Base-by-base conservation (phyloP, 371 early-diverging fungal genomes). In the Haplosporangium sp. region DNA sequence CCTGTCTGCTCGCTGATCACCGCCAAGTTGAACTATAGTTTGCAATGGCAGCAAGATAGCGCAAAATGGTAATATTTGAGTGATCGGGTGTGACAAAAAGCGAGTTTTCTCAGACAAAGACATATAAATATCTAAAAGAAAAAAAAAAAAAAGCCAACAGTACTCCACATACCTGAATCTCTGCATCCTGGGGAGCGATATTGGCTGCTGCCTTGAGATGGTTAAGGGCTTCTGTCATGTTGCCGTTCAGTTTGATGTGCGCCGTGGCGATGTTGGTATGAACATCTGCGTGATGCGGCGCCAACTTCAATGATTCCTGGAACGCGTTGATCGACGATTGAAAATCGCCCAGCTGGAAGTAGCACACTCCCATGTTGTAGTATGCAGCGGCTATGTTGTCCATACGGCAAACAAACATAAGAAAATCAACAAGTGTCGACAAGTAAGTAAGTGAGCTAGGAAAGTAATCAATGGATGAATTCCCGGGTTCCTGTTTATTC, bases 221-320 rank as follows among this genome's bases (percentile, higher is more conserved):
- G 16, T 64, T 73, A 40, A 93, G 63, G 0, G 95, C 94, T 46
- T 71, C 73, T 8, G 81, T 81, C n/a, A 77, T 37, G 57, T 92
- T 86, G 36, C 89, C 84, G 55, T 90, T 85, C 41, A 87, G 65
- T 80, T 93, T 85, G 52, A 92, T 86, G 57, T 90, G 88, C 8
- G 90, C 86, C n/a, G 91, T 93, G 2, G 94, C 96, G 37, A 94
- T 81, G 77, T 95, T 96, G 67, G 93, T 93, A 64, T 93, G 94
- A 18, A 91, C 94, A 80, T 95, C 96, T 0, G 92, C 86, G 38
- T 87, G 86, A 63, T 84, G 74, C 0, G 93, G 91, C n/a, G 86
- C 81, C 40, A 90, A 71, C 46, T 88, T 86, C 36, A 95, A 68
- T 0, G 95, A 92, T 18, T 86, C 76, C 59, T 91, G 81, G 87